Evolutionary conservation across 768 basidiomycete genomes (phyloP).

Genomic region (Russula virescens): DNA sequence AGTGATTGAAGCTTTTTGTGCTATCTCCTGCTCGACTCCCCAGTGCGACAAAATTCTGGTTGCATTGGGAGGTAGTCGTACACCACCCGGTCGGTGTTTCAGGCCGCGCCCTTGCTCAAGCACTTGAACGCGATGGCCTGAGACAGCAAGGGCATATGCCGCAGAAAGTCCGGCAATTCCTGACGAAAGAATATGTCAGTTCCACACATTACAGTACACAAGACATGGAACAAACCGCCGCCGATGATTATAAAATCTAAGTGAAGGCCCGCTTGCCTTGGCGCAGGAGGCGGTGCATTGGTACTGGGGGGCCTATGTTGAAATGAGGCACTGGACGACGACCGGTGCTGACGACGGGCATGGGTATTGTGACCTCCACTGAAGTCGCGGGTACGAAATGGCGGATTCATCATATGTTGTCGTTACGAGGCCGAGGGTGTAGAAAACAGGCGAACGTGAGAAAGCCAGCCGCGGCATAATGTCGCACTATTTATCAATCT

Average conservation of each 20-base stretch:
- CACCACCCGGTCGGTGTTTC: constrained; percentile 10
- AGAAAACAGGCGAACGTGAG: constrained; percentile 11
- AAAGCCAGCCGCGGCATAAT: background rate
- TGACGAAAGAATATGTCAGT: background rate
- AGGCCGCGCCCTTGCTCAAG: constrained; percentile 12
- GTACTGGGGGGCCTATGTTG: background rate
- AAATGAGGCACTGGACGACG: background rate
- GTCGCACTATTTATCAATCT: constrained; percentile 17
- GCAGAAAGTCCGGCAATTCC: constrained; percentile 23
- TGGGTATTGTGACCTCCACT: background rate
- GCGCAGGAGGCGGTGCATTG: background rate
- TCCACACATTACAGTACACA: background rate
- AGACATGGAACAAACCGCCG: constrained; percentile 14
- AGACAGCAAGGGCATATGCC: constrained; percentile 21
- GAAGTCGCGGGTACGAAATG: background rate
- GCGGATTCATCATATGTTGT: background rate
- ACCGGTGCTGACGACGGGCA: background rate
- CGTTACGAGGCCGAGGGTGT: background rate
- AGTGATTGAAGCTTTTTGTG: constrained; percentile 1
- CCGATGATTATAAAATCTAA: constrained; percentile 24
- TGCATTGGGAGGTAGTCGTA: constrained; percentile 20
- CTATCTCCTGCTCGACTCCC: constrained; percentile 22
- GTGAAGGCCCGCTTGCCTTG: constrained; percentile 11
- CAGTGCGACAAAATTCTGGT: constrained; percentile 22
- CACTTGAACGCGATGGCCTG: constrained; percentile 22